Conservation (phyloP, 768 basidiomycete species). For the Russula sp. region DNA sequence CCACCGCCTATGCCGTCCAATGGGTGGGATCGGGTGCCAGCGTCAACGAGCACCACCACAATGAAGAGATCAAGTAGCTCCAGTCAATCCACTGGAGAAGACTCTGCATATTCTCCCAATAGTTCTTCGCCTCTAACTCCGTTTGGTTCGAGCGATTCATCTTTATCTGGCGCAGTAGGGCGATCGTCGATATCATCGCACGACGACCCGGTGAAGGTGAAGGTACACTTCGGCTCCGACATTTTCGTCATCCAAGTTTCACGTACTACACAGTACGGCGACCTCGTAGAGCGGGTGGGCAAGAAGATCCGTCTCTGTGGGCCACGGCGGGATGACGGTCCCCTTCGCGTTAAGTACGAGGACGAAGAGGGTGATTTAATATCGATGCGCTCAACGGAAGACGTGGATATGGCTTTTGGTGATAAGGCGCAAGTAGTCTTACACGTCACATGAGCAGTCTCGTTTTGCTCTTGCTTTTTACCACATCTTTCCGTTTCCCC, state of each 20-base stretch:
- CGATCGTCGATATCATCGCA: slow-evolving; percentile 52
- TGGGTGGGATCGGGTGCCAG: slow-evolving; percentile 51
- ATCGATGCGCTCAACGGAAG: slow-evolving; percentile 84
- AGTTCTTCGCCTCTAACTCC: slow-evolving; percentile 86
- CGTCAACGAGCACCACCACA: slow-evolving; percentile 38
- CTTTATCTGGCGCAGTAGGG: slow-evolving; percentile 52
- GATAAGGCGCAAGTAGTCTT: slow-evolving; percentile 80
- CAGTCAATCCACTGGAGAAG: slow-evolving; percentile 77
- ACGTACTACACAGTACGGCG: slow-evolving; percentile 70
- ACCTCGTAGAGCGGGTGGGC: slow-evolving; percentile 85
- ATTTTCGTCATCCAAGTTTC: slow-evolving; percentile 93
- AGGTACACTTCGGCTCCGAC: slow-evolving; percentile 93
- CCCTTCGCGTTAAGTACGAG: slow-evolving; percentile 80
- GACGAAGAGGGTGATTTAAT: slow-evolving; percentile 94
- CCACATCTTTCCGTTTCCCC: slow-evolving; percentile 10
- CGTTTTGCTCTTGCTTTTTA: slow-evolving; percentile 17
- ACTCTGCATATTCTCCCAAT: slow-evolving; percentile 82
- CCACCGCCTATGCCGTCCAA: slow-evolving; percentile 53
- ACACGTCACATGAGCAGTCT: slow-evolving; percentile 60
- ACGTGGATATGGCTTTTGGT: slow-evolving; percentile 93
- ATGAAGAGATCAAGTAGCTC: slow-evolving; percentile 81
- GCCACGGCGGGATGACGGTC: slow-evolving; percentile 72
- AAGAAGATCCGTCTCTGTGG: slow-evolving; percentile 93
- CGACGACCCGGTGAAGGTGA: slow-evolving; percentile 75
- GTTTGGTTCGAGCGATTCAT: slow-evolving; percentile 86